Percentiles rank a stretch among this genome's conserved stretches.
phyloP scores from a whole-genome alignment of 2,329 filamentous ascomycete genomes.

The Colletotrichum orchidophilum region DNA sequence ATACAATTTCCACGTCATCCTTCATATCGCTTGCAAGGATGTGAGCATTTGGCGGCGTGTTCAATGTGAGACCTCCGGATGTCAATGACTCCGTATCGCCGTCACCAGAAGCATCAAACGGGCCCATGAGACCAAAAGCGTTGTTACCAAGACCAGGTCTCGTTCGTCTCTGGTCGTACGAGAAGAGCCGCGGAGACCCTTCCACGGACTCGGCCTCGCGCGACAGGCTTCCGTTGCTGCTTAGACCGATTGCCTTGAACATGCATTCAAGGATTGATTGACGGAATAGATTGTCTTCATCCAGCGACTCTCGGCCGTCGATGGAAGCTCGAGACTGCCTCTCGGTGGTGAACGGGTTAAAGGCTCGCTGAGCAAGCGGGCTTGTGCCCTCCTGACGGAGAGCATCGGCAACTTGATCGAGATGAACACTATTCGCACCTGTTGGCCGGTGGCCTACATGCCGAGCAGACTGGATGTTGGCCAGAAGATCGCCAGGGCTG shows the following conservation, averaged over 20 bases:
- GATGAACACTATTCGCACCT: constrained; percentile 40
- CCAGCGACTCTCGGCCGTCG: constrained; percentile 81
- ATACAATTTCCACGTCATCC: constrained; percentile 96
- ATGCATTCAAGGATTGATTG: constrained; percentile 94
- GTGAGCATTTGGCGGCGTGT: constrained; percentile 71
- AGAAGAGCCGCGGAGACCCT: constrained; percentile 84
- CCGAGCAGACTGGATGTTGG: constrained; percentile 78
- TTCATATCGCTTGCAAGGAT: constrained; percentile 80
- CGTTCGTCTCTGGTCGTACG: constrained; percentile 82
- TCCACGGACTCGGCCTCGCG: constrained; percentile 80
- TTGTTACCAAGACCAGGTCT: constrained; percentile 80
- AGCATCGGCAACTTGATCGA: constrained; percentile 41
- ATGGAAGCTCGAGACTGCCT: constrained; percentile 59
- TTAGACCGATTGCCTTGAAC: constrained; percentile 90
- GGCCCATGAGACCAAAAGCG: constrained; percentile 90
- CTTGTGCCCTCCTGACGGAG: constrained; percentile 50
- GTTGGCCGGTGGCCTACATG: constrained; percentile 59
- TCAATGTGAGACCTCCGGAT: constrained; percentile 71
- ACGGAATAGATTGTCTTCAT: constrained; percentile 90
- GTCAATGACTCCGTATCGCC: constrained; percentile 88
- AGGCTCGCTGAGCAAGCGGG: constrained; percentile 59
- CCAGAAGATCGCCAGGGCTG: constrained; percentile 81
- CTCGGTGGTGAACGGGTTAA: constrained; percentile 66
- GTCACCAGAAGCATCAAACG: constrained; percentile 80
- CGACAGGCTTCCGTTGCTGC: constrained; percentile 70